Evolutionary conservation across 306 rosid species (phyloP).

Genomic region (Pterocarpus santalinus): DNA sequence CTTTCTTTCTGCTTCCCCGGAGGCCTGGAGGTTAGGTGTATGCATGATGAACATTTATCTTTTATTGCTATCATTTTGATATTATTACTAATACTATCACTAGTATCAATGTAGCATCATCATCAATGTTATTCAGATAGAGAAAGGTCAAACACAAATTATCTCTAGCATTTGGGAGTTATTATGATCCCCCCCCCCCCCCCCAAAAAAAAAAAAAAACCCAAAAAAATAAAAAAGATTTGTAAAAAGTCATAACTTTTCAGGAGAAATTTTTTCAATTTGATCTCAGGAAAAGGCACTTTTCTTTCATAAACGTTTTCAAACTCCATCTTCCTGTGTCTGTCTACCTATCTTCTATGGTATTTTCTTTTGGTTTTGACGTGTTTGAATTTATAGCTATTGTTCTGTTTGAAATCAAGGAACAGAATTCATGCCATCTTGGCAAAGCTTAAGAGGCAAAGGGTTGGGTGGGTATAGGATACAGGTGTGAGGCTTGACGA

Average conservation of each 20-base stretch:
- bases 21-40: constrained; percentile 87
- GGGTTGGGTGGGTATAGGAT: constrained; percentile 6
- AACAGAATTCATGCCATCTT: constrained; percentile 1
- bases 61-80: constrained; percentile 18
- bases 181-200: neutral
- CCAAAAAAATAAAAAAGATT: neutral
- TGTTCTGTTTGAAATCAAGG: constrained; percentile 27
- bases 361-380: no score
- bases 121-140: constrained; percentile 4
- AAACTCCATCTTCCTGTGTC: no score
- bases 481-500: constrained; percentile 10
- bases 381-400: constrained; percentile 7
- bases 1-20: constrained; percentile 98
- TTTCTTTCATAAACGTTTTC: neutral
- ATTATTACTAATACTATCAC: neutral
- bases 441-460: constrained; percentile 21
- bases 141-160: constrained; percentile 20
- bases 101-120: neutral
- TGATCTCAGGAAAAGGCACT: neutral
- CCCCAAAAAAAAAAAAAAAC: no score
- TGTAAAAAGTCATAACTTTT: constrained; percentile 13
- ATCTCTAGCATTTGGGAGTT: constrained; percentile 7
- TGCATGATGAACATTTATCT: constrained; percentile 39
- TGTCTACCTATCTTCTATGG: no score
- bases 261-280: neutral